phyloP scores from a whole-genome alignment of 441 rosid genomes.

The Populus trichocarpa region DNA sequence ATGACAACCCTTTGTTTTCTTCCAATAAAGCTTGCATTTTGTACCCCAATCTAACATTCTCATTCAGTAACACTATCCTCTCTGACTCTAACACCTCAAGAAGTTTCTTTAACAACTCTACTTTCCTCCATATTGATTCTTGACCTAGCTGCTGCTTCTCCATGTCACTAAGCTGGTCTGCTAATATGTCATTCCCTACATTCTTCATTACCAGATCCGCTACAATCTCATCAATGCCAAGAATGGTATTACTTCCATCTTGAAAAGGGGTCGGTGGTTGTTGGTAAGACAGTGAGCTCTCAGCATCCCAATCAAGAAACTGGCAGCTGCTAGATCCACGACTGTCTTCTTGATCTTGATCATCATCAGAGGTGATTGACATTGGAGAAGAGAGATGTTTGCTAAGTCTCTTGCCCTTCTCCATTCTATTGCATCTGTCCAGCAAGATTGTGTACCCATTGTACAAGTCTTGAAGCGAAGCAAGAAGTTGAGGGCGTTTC shows the following conservation, averaged over 20 bases:
- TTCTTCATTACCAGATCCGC: slow-evolving; percentile 43
- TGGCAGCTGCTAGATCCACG: neutral
- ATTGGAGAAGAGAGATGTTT: neutral
- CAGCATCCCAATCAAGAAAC: slow-evolving; percentile 33
- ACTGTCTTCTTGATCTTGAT: slow-evolving; percentile 18
- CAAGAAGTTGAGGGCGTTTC: slow-evolving; percentile 57
- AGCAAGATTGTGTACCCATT: slow-evolving; percentile 44
- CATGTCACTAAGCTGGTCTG: slow-evolving; percentile 32
- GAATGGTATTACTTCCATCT: neutral
- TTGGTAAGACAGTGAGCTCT: slow-evolving; percentile 43
- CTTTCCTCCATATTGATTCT: slow-evolving; percentile 38
- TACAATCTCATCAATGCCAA: slow-evolving; percentile 33
- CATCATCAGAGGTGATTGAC: neutral
- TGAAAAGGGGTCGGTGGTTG: neutral
- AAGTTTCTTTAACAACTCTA: slow-evolving; percentile 52
- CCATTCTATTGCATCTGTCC: slow-evolving; percentile 35
- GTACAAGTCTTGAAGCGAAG: slow-evolving; percentile 56
- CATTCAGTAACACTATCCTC: slow-evolving; percentile 46
- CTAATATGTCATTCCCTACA: slow-evolving; percentile 48
- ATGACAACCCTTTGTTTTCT: slow-evolving; percentile 44
- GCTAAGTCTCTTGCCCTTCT: slow-evolving; percentile 13
- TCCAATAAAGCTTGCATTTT: slow-evolving; percentile 38
- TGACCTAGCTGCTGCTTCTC: slow-evolving; percentile 23
- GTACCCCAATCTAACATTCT: slow-evolving; percentile 46
- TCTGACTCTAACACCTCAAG: slow-evolving; percentile 62